These are phyloP conservation scores for Metschnikowia colocasiae DNA, from an alignment of 805 yeast species.

Conservation along the genomic window DNA sequence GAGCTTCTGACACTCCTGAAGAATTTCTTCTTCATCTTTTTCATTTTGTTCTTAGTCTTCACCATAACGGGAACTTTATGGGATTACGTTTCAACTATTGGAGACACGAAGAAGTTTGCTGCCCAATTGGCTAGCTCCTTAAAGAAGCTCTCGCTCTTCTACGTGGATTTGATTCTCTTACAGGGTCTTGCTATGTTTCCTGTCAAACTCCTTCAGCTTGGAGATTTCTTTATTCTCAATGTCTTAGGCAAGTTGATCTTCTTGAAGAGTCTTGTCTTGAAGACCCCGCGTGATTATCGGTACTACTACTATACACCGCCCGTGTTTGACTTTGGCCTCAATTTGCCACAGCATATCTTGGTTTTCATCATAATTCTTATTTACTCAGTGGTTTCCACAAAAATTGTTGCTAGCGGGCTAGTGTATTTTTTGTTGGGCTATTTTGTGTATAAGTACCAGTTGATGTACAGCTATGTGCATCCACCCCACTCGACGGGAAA, in stretches of 20 bases:
- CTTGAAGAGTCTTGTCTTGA: conserved; percentile 36
- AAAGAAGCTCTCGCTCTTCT: conserved; percentile 49
- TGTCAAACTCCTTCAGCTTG: conserved; percentile 50
- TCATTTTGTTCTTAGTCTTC: conserved; percentile 58
- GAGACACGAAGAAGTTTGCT: conserved; percentile 59
- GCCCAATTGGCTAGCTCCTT: conserved; percentile 52
- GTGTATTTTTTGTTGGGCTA: conserved; percentile 54
- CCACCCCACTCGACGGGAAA: conserved; percentile 65
- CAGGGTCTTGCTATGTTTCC: conserved; percentile 71
- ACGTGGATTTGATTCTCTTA: conserved; percentile 58
- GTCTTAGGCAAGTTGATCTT: conserved; percentile 36
- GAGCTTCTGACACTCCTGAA: conserved; percentile 55
- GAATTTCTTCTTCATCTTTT: conserved; percentile 58
- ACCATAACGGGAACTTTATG: conserved; percentile 60
- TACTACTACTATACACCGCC: conserved; percentile 54
- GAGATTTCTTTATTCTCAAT: conserved; percentile 49
- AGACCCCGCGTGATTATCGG: conserved; percentile 51
- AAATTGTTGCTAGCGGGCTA: conserved; percentile 55
- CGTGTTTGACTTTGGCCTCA: conserved; percentile 57
- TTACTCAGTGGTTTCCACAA: conserved; percentile 59
- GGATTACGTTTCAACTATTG: conserved; percentile 53
- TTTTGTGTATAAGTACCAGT: conserved; percentile 59
- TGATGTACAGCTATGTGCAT: conserved; percentile 58
- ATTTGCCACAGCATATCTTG: conserved; percentile 58
- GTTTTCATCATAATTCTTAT: conserved; percentile 57